These are phyloP conservation scores for Chromosphaera perkinsii DNA, from an alignment of 208 protist species.

Conservation along the genomic window DNA sequence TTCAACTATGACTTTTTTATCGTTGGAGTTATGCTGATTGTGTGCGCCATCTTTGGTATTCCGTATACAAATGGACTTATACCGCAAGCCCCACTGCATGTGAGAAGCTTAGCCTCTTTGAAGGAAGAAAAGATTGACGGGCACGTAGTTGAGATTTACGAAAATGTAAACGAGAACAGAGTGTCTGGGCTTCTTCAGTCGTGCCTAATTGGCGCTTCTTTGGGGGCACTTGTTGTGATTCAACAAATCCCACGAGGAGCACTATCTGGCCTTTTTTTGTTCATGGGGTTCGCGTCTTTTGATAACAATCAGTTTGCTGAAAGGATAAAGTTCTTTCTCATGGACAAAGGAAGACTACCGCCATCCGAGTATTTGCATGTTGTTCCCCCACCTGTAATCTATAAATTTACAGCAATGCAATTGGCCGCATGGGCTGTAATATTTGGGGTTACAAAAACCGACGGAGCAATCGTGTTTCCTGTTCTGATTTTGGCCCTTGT, in stretches of 20 bases:
- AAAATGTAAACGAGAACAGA: conserved; percentile 1
- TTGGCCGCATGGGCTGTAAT: background rate
- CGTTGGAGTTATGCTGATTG: conserved; percentile 34
- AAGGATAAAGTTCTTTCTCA: background rate
- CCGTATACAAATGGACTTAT: conserved; percentile 48
- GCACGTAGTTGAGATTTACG: background rate
- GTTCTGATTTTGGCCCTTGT: background rate
- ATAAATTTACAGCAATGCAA: background rate
- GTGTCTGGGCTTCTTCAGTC: conserved; percentile 26
- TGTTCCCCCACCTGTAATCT: background rate
- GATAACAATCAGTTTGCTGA: background rate
- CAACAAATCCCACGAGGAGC: background rate
- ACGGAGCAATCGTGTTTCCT: background rate
- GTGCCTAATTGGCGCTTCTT: conserved; percentile 33
- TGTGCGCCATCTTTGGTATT: conserved; percentile 34
- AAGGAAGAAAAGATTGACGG: conserved; percentile 1
- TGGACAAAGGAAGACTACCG: background rate
- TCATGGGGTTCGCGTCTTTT: background rate
- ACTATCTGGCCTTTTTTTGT: background rate
- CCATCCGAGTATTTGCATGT: background rate
- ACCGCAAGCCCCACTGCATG: conserved; percentile 51
- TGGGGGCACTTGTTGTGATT: background rate
- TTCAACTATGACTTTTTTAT: conserved; percentile 56
- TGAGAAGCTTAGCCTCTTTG: conserved; percentile 12
- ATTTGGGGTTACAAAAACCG: background rate